phyloP scores from a whole-genome alignment of 2,329 filamentous ascomycete species.

The Hymenoscyphus occultus region DNA sequence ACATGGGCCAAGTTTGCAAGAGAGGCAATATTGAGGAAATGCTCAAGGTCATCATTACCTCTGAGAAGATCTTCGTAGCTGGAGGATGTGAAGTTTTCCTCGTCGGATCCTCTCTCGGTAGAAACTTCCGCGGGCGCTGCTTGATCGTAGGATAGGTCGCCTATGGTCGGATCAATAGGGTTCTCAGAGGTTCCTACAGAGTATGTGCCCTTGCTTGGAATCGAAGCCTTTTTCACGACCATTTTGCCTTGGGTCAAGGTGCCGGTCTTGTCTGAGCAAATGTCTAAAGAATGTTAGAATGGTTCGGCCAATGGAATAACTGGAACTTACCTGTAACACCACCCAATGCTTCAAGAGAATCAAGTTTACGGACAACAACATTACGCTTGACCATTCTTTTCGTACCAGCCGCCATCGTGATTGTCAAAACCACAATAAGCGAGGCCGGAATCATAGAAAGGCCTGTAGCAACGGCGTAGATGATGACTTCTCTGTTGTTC shows the following conservation, averaged over 20 bases:
- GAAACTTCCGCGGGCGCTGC: slow-evolving; percentile 54
- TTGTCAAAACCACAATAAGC: slow-evolving; percentile 68
- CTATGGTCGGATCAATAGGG: slow-evolving; percentile 53
- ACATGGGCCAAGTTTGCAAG: slow-evolving; percentile 54
- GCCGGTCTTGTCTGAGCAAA: slow-evolving; percentile 56
- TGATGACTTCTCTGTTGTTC: slow-evolving; percentile 53
- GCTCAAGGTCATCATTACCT: slow-evolving; percentile 47
- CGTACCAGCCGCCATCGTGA: slow-evolving; percentile 61
- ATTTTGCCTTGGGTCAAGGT: slow-evolving; percentile 55
- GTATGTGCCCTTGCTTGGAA: slow-evolving; percentile 51
- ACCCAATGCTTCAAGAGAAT: slow-evolving; percentile 65
- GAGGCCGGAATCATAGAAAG: slow-evolving; percentile 66
- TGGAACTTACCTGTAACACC: slow-evolving; percentile 51
- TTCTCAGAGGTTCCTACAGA: slow-evolving; percentile 49
- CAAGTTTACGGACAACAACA: slow-evolving; percentile 64
- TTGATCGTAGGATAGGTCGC: slow-evolving; percentile 48
- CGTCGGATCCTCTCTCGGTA: slow-evolving; percentile 56
- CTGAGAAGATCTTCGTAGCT: slow-evolving; percentile 42
- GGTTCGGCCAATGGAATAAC: background rate
- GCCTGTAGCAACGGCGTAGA: slow-evolving; percentile 59
- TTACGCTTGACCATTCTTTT: slow-evolving; percentile 63
- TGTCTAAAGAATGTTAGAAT: background rate
- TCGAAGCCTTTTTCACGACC: slow-evolving; percentile 56
- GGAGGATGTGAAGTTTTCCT: slow-evolving; percentile 43
- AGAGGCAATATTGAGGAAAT: slow-evolving; percentile 54